Base-by-base conservation (phyloP, 73 alveolate genomes). In the Halteria grandinella region DNA sequence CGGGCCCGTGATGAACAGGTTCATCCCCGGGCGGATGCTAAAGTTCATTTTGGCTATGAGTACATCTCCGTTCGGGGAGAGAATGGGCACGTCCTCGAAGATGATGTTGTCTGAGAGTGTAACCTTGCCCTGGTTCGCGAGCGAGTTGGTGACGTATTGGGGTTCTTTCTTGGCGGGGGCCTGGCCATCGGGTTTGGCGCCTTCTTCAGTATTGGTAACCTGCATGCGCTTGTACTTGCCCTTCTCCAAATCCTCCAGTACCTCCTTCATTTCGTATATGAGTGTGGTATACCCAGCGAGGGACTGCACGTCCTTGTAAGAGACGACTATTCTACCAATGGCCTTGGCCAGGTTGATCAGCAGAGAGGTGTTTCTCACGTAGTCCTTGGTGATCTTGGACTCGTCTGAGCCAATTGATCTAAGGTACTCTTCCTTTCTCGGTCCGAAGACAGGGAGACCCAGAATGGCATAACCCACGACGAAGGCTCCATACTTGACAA, bases 391-490 rank as follows among this genome's bases (percentile, higher is more conserved):
- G 60, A 94, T 91, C 31, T 79, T 76, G 25, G 97, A 80, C 0
- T 93, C 81, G 54, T 91, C 96, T 54, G 60, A 75, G 36, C 86
- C 88, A 0, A 79, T 87, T 54, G 71, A 69, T 45, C 64, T 84
- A 48, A 91, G 55, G 83, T 94, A 94, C 52, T 78, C 77, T 29
- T 48, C 91, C 31, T 62, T 71, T 27, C 87, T 72, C 18, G 93
- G 87, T 14, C 98, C 98, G 69, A 94, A 94, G 14, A 94, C 98
- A 21, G 98, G 98, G 29, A 94, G 89, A 11, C 98, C 98, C 17
- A 94, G 90, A 18, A 94, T 93, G 4, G 95, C 88, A 69, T 94
- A 94, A 18, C 97, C 98, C 7, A 91, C 96, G 80, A 94, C 76
- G 32, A 91, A 94, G 0, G 98, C 98, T n/a, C 98, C 98, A 62